A percentile compares a stretch with the other conserved stretches of the same genome.
Conservation (phyloP, 768 basidiomycete species). For the Sutorius australiensis region DNA sequence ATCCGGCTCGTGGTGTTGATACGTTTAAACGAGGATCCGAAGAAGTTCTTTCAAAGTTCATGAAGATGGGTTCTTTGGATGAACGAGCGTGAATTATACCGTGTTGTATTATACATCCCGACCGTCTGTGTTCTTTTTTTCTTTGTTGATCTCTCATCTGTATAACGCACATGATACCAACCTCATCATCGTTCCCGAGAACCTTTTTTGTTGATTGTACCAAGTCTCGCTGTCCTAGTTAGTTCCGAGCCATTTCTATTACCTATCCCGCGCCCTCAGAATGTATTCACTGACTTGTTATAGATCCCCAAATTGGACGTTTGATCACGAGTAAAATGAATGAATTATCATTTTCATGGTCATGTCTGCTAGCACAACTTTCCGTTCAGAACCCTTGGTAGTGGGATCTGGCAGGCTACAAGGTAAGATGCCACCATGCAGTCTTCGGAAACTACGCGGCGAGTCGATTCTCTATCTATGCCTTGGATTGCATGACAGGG, state of each 20-base stretch:
- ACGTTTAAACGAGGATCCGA: slow-evolving; percentile 85
- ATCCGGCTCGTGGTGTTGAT: slow-evolving; percentile 81
- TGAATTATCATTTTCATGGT: neutral
- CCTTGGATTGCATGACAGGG: neutral
- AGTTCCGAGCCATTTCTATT: neutral
- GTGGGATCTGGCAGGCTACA: neutral
- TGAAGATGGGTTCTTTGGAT: slow-evolving; percentile 75
- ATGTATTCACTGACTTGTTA: neutral
- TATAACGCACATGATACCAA: neutral
- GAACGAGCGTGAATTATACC: slow-evolving; percentile 32
- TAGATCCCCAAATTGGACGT: neutral
- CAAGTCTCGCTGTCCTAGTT: neutral
- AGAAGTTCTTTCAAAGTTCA: slow-evolving; percentile 78
- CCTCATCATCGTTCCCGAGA: neutral
- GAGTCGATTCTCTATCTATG: neutral
- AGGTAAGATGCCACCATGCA: no score
- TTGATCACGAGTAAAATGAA: neutral
- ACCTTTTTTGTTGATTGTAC: neutral
- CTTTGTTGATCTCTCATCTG: slow-evolving; percentile 1
- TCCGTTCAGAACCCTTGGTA: neutral
- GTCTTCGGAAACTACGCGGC: neutral
- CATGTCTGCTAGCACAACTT: neutral
- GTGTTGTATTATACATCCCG: no score
- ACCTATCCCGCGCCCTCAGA: neutral
- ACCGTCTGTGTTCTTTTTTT: neutral